Conservation (phyloP, 306 rosid species). For the Ammopiptanthus mongolicus region DNA sequence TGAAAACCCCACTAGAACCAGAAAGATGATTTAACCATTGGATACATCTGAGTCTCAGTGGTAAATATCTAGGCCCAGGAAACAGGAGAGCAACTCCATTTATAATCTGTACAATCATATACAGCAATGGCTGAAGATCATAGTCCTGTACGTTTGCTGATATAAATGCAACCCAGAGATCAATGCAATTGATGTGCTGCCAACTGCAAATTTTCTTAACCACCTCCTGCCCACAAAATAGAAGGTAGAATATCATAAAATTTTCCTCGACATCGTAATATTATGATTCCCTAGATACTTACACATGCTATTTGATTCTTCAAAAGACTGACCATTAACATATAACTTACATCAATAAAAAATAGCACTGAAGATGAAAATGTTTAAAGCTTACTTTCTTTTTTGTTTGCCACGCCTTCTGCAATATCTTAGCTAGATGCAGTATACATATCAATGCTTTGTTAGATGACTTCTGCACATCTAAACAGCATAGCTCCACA, state of each 20-base stretch:
- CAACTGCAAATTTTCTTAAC: slow-evolving; percentile 70
- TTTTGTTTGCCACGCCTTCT: slow-evolving; percentile 66
- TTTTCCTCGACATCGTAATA: neutral
- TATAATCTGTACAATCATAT: slow-evolving; percentile 60
- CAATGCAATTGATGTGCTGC: slow-evolving; percentile 76
- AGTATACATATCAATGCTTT: slow-evolving; percentile 54
- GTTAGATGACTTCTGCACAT: slow-evolving; percentile 63
- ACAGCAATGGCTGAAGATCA: slow-evolving; percentile 72
- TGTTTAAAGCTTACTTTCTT: slow-evolving; percentile 43
- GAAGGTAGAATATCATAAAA: slow-evolving; percentile 25
- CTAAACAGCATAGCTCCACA: slow-evolving; percentile 76
- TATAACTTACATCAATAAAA: neutral
- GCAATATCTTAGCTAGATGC: slow-evolving; percentile 63
- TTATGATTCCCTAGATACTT: neutral
- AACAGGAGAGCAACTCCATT: slow-evolving; percentile 74
- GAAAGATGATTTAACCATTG: slow-evolving; percentile 85
- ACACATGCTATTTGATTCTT: neutral
- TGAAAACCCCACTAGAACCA: slow-evolving; percentile 71
- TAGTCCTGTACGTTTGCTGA: slow-evolving; percentile 48
- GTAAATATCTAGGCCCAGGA: slow-evolving; percentile 94
- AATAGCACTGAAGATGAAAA: neutral
- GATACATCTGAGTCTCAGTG: slow-evolving; percentile 78
- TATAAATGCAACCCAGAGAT: slow-evolving; percentile 73
- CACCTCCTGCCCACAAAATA: slow-evolving; percentile 61
- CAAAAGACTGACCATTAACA: neutral